Percentiles rank a stretch among this genome's conserved stretches.
phyloP scores from a whole-genome alignment of 2,329 filamentous ascomycete species.

The Sarocladiaceae sp. region DNA sequence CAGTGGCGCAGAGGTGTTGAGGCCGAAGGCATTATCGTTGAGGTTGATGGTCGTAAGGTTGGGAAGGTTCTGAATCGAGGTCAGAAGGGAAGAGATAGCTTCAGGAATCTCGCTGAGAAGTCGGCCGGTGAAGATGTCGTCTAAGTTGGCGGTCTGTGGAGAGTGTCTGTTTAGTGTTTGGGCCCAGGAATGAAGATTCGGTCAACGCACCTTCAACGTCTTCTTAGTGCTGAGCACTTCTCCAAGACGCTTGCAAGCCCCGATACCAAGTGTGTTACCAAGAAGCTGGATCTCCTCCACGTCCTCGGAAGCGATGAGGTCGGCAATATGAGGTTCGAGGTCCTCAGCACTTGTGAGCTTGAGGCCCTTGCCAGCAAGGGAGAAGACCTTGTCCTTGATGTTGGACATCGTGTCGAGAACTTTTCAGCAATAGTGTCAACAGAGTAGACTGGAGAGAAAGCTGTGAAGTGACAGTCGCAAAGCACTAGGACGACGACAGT shows the following conservation, averaged over 20 bases:
- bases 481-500: constrained; percentile 13
- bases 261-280: constrained; percentile 90
- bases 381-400: constrained; percentile 62
- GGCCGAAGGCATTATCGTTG: constrained; percentile 96
- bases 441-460: constrained; percentile 10
- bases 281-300: constrained; percentile 82
- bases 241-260: constrained; percentile 80
- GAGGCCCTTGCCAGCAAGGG: constrained; percentile 84
- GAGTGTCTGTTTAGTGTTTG: background rate
- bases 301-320: constrained; percentile 65
- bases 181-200: background rate
- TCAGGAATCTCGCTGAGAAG: constrained; percentile 91
- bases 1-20: constrained; percentile 90
- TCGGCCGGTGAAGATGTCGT: constrained; percentile 96
- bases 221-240: constrained; percentile 82
- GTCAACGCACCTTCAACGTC: constrained; percentile 64
- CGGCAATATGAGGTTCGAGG: constrained; percentile 77
- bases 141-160: constrained; percentile 72
- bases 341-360: constrained; percentile 89
- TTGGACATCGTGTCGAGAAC: background rate
- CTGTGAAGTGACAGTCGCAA: no score
- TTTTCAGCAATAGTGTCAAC: constrained; percentile 10
- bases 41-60: constrained; percentile 89
- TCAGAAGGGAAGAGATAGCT: constrained; percentile 80
- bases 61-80: constrained; percentile 78